Conservation (phyloP, 108 stramenopile species). For the Cylindrotheca fusiformis region DNA sequence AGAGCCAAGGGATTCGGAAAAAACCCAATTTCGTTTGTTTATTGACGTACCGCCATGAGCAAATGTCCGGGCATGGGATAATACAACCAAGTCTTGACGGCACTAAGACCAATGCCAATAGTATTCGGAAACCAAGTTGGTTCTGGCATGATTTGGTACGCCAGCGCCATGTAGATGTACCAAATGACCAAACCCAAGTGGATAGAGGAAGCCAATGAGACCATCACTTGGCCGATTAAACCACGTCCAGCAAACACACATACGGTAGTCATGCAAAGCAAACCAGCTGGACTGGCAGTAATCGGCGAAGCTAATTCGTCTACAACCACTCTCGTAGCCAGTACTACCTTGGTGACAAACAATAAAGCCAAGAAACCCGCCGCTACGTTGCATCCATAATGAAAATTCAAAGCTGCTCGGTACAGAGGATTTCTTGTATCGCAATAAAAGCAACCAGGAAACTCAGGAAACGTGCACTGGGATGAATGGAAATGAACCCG, state of each 20-base stretch:
- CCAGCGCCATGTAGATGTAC: constrained; percentile 79
- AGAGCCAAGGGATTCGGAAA: constrained; percentile 2
- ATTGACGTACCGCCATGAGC: constrained; percentile 39
- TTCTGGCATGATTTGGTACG: constrained; percentile 77
- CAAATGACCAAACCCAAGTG: constrained; percentile 66
- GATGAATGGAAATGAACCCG: constrained; percentile 79
- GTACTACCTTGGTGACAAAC: constrained; percentile 49
- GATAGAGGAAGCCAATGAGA: constrained; percentile 51
- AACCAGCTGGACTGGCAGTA: constrained; percentile 71
- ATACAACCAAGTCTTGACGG: constrained; percentile 75
- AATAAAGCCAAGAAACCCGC: constrained; percentile 48
- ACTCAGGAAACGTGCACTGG: constrained; percentile 71
- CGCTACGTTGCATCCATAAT: constrained; percentile 48
- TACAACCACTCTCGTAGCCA: constrained; percentile 52
- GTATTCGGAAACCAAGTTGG: constrained; percentile 81
- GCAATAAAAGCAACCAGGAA: constrained; percentile 84
- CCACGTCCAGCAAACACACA: constrained; percentile 72
- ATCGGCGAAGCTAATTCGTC: constrained; percentile 80
- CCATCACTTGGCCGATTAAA: constrained; percentile 51
- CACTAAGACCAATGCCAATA: constrained; percentile 65
- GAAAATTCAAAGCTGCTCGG: constrained; percentile 52
- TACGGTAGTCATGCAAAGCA: constrained; percentile 75
- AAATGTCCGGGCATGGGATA: constrained; percentile 67
- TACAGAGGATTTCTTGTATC: constrained; percentile 45
- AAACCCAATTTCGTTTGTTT: not conserved